Percentiles rank a stretch among this genome's conserved stretches.
These are phyloP conservation scores for Suillus tomentosus DNA, from an alignment of 768 basidiomycete genomes.

Conservation along the genomic window DNA sequence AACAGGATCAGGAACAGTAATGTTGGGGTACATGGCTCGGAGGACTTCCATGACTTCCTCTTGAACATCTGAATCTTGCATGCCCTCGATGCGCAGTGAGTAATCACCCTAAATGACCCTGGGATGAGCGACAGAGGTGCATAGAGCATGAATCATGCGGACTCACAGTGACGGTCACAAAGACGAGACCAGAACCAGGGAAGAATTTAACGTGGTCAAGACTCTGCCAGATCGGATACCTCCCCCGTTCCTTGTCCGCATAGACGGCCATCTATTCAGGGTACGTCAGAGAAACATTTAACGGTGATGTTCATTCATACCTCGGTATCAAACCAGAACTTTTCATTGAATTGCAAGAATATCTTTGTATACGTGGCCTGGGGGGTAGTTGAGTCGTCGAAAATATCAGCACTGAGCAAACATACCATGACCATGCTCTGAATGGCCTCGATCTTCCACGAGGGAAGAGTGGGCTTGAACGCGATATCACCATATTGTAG, in stretches of 20 bases:
- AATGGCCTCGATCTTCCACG: slow-evolving; percentile 67
- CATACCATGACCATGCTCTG: slow-evolving; percentile 61
- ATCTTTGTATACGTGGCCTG: slow-evolving; percentile 67
- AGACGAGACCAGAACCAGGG: slow-evolving; percentile 55
- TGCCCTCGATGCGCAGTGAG: slow-evolving; percentile 56
- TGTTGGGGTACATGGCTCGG: slow-evolving; percentile 58
- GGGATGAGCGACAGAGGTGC: not conserved
- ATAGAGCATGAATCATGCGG: not conserved
- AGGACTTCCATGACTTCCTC: slow-evolving; percentile 58
- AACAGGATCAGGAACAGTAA: slow-evolving; percentile 53
- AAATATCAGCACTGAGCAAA: not conserved
- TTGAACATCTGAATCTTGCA: slow-evolving; percentile 49
- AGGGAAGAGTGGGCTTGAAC: slow-evolving; percentile 57
- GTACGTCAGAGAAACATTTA: not conserved
- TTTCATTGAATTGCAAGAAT: slow-evolving; percentile 60
- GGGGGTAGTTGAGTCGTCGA: not conserved
- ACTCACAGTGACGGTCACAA: slow-evolving; percentile 31
- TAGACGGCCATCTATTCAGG: slow-evolving; percentile 45
- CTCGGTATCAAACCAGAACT: slow-evolving; percentile 60
- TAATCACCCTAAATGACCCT: slow-evolving; percentile 53
- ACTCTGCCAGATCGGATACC: slow-evolving; percentile 70
- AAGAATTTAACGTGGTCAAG: slow-evolving; percentile 60
- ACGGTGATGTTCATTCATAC: slow-evolving; percentile 14
- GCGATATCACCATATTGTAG: slow-evolving; percentile 62
- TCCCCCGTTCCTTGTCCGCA: slow-evolving; percentile 57